Base-by-base conservation (phyloP, 768 basidiomycete genomes). In the Mrakia blollopis region DNA sequence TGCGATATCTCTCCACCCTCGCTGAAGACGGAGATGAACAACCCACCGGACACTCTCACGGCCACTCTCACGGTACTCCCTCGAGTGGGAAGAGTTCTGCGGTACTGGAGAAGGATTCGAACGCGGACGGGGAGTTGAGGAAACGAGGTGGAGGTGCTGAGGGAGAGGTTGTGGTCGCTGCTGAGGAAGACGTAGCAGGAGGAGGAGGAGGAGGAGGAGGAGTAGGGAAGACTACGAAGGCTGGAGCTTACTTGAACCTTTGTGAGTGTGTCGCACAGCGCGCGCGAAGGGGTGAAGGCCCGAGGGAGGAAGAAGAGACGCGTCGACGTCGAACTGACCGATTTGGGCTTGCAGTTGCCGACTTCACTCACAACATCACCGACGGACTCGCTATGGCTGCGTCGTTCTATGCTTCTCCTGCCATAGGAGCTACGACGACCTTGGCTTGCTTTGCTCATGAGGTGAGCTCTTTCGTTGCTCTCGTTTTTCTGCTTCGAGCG, bases 301-400 rank as follows among this genome's bases (percentile, higher is more conserved):
- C 57, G 30, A 32, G 30, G 57, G 3, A 57, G 57, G 23, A n/a
- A 13, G 57, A 10, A 57, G n/a, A 25, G 57, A 57, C 57, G 25
- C 28, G 62, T 63, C 25, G 30, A 63, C 6, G 2, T 63, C 18
- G 7, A 32, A 8, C 62, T 63, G 30, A 70, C 21, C 23, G 23
- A 0, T 30, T 47, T 6, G 32, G n/a, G 7, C n/a, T 32, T 30
- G 11, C 50, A 32, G 41, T 72, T 23, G 61, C 72, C 44, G 76
- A 77, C 62, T 73, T 68, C 18, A 60, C 65, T 25, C 76, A 77
- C 76, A 77, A 77, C 54, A 52, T 92, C 80, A 95, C 93, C n/a
- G 94, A 96, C 85, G 94, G 94, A 67, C 87, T 96, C 70, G 91
- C 91, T 44, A 94, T 96, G 92, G 91, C 93, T 23, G 93, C 94